Percentiles rank a stretch among this genome's conserved stretches.
Conservation (phyloP, 441 rosid species). For the Brassica balearica region DNA sequence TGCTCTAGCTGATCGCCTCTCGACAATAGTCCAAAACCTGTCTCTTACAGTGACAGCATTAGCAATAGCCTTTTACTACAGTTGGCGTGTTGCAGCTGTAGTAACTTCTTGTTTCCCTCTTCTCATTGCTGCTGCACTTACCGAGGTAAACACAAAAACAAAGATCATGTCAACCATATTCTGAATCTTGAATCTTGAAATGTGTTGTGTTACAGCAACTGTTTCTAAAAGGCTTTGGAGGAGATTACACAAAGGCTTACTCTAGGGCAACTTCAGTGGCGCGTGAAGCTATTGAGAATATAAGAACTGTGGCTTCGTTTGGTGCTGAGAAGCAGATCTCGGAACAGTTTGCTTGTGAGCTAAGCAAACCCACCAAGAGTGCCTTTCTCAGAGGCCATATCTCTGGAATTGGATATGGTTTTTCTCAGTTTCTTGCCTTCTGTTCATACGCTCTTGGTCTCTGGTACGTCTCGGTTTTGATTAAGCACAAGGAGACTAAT, state of each 20-base stretch:
- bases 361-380: slow-evolving; percentile 66
- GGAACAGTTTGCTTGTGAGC: slow-evolving; percentile 60
- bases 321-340: slow-evolving; percentile 72
- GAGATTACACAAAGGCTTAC: slow-evolving; percentile 70
- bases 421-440: slow-evolving; percentile 64
- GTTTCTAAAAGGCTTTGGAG: slow-evolving; percentile 92
- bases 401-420: slow-evolving; percentile 78
- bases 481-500: slow-evolving; percentile 55
- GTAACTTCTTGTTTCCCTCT: slow-evolving; percentile 79
- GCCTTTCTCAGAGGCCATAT: slow-evolving; percentile 73
- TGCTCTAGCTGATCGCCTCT: slow-evolving; percentile 80
- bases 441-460: slow-evolving; percentile 85
- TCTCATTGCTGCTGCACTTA: slow-evolving; percentile 72
- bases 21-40: slow-evolving; percentile 75
- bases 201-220: slow-evolving; percentile 57
- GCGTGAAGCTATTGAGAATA: slow-evolving; percentile 76
- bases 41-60: slow-evolving; percentile 81
- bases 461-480: slow-evolving; percentile 79
- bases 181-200: not conserved
- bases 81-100: slow-evolving; percentile 86
- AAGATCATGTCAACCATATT: not conserved
- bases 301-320: slow-evolving; percentile 81
- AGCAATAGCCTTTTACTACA: slow-evolving; percentile 64
- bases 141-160: slow-evolving; percentile 60
- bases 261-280: slow-evolving; percentile 75